Evolutionary conservation across 805 yeast species (phyloP), one percentile per base, ranked within the genome.

Genomic region (Nakazawaea ambrosiae): DNA sequence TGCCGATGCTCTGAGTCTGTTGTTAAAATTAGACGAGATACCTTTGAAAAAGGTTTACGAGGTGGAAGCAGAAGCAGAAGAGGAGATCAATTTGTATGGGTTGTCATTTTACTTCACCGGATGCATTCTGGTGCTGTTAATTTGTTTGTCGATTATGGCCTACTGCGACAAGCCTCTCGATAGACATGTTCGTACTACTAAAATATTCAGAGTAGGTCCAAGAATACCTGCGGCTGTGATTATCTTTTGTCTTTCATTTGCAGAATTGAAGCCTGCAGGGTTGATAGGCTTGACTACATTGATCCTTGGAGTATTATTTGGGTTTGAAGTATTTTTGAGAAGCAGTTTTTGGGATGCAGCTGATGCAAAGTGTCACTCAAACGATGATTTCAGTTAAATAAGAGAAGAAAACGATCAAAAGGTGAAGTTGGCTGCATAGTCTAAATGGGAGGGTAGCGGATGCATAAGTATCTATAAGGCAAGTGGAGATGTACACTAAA

Each of bases 1-100:
- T 20, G 83, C 81, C 2, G 81, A 76, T 56, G 68, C 81, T 3
- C 78, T 73, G 15, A 74, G 73, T 2, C 76, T 73, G 18, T 48
- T 75, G 37, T 55, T 65, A 10, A 47, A 53, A 17, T 33, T 57
- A 15, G 61, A 60, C 18, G 54, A 47, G 11, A 47, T 39, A 11
- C 9, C 29, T 27, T 6, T 49, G 24, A 23, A 37, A 42, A 17
- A 28, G 28, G 2, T 28, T 31, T 3, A 33, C 17, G 31, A 31
- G 12, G 16, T 14, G 7, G 28, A 26, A 14, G 28, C n/a, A 4
- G 29, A 32, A 25, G 57, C 49, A 18, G 65, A 61, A 15, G 60
- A 52, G 24, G 67, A 58, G 36, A 47, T 54, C 3, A 51, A 48
- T 31, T 45, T 60, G 39, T 55, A 60, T 33, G 76, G 72, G 2